Percentiles rank a stretch among this genome's conserved stretches.
phyloP scores from a whole-genome alignment of 371 early-diverging fungal genomes.

The Syncephalastrum contaminatum region DNA sequence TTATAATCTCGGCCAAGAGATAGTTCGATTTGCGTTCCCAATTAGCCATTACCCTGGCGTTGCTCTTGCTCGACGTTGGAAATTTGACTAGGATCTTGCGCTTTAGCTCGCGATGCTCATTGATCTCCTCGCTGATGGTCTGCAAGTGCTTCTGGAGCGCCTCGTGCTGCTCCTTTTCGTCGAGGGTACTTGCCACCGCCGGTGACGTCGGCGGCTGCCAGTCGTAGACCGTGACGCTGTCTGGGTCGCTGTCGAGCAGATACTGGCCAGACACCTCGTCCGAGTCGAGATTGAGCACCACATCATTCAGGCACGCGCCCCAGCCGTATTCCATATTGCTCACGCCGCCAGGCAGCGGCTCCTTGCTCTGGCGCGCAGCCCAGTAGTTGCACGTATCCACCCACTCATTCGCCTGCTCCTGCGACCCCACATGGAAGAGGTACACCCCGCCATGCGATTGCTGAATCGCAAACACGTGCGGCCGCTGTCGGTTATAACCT shows the following conservation, averaged over 20 bases:
- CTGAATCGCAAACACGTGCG: slow-evolving; percentile 83
- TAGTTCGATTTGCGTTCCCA: slow-evolving; percentile 88
- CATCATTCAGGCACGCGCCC: slow-evolving; percentile 61
- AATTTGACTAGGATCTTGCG: slow-evolving; percentile 49
- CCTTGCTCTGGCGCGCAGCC: slow-evolving; percentile 88
- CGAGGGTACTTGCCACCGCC: slow-evolving; percentile 30
- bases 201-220: slow-evolving; percentile 47
- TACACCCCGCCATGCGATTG: slow-evolving; percentile 78
- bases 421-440: slow-evolving; percentile 77
- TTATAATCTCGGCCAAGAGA: slow-evolving; percentile 83
- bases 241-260: slow-evolving; percentile 21
- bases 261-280: slow-evolving; percentile 11
- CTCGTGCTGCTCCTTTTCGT: slow-evolving; percentile 35
- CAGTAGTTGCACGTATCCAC: slow-evolving; percentile 87
- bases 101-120: slow-evolving; percentile 44
- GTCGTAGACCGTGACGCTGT: slow-evolving; percentile 30
- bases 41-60: slow-evolving; percentile 74
- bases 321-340: slow-evolving; percentile 92
- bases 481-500: slow-evolving; percentile 76
- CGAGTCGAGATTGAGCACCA: slow-evolving; percentile 31
- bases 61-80: slow-evolving; percentile 52
- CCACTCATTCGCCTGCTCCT: slow-evolving; percentile 79
- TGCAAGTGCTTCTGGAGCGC: slow-evolving; percentile 31
- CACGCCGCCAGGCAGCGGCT: slow-evolving; percentile 82
- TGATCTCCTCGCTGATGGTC: slow-evolving; percentile 36